Evolutionary conservation across 352 stramenopile genomes (phyloP).

Genomic region (Phytopythium kandeliae): DNA sequence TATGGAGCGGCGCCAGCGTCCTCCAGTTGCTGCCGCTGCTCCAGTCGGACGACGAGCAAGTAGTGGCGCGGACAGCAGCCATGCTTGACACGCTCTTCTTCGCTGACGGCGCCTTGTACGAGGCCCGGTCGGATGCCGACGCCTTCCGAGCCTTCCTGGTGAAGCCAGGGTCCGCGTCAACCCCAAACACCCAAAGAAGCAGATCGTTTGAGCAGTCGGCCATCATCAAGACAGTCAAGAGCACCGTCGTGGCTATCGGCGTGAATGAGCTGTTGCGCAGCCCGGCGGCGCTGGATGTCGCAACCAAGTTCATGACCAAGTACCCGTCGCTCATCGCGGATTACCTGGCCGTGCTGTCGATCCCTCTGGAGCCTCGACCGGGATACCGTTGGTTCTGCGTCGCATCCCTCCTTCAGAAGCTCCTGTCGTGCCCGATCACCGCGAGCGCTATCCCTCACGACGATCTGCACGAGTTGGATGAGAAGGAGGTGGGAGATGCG

Average conservation of each 20-base stretch:
- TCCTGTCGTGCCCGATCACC: constrained; percentile 51
- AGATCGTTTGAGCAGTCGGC: constrained; percentile 37
- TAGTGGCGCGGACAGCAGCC: constrained; percentile 25
- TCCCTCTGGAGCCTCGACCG: constrained; percentile 69
- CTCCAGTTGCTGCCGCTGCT: constrained; percentile 69
- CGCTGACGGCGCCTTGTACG: constrained; percentile 43
- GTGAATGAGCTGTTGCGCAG: constrained; percentile 59
- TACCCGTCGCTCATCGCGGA: constrained; percentile 62
- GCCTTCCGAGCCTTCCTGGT: constrained; percentile 38
- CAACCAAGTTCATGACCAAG: constrained; percentile 44
- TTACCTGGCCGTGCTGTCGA: constrained; percentile 45
- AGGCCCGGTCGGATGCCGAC: constrained; percentile 25
- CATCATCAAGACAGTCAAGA: constrained; percentile 60
- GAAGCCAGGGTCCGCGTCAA: constrained; percentile 19
- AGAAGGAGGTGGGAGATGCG: background rate
- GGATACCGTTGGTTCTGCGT: constrained; percentile 79
- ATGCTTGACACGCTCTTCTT: constrained; percentile 65
- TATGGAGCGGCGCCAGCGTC: constrained; percentile 59
- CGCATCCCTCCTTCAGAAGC: constrained; percentile 59
- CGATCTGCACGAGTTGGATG: background rate
- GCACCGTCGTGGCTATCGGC: constrained; percentile 52
- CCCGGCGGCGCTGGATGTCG: constrained; percentile 40
- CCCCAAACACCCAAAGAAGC: constrained; percentile 9
- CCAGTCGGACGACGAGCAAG: constrained; percentile 44
- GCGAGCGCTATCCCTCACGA: constrained; percentile 3